Conservation (phyloP, 164 flowering plant genomes). For the Dillenia suffruticosa region DNA sequence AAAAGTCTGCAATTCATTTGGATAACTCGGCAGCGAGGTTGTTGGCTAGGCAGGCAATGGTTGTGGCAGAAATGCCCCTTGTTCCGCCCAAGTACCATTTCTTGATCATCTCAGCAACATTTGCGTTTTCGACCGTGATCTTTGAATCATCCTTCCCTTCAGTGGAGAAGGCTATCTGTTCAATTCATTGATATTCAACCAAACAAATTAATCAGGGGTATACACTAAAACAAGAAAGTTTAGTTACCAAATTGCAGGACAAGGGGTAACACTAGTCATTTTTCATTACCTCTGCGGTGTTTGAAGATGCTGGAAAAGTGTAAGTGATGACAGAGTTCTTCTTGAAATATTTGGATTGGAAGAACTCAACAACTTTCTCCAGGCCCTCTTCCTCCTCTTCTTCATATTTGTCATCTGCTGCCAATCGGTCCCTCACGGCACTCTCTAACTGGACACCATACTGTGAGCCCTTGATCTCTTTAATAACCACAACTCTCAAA, state of each 20-base stretch:
- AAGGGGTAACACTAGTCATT: too few relatives aligned
- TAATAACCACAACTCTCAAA: constrained; percentile 78
- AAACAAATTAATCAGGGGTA: background rate
- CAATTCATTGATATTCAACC: background rate
- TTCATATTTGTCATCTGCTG: constrained; percentile 74
- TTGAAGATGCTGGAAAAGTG: constrained; percentile 47
- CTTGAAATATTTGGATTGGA: constrained; percentile 76
- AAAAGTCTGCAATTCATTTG: constrained; percentile 13
- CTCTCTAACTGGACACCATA: constrained; percentile 85
- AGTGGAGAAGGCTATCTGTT: constrained; percentile 46
- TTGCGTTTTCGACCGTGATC: constrained; percentile 63
- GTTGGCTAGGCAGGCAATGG: constrained; percentile 57
- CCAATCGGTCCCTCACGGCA: constrained; percentile 80
- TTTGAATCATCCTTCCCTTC: constrained; percentile 79
- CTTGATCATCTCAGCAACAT: constrained; percentile 77
- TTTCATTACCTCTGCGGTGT: constrained; percentile 51
- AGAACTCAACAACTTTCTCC: constrained; percentile 65
- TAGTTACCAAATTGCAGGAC: too few relatives aligned
- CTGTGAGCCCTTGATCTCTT: constrained; percentile 94
- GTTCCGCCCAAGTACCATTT: constrained; percentile 92
- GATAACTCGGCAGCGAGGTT: constrained; percentile 45
- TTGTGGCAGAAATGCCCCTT: constrained; percentile 69
- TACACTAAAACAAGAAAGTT: too few relatives aligned
- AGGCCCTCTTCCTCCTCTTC: constrained; percentile 84
- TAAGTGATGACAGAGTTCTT: constrained; percentile 56